These are phyloP conservation scores for Neofusicoccum laricinum DNA, from an alignment of 2,329 filamentous ascomycete genomes.

Conservation along the genomic window DNA sequence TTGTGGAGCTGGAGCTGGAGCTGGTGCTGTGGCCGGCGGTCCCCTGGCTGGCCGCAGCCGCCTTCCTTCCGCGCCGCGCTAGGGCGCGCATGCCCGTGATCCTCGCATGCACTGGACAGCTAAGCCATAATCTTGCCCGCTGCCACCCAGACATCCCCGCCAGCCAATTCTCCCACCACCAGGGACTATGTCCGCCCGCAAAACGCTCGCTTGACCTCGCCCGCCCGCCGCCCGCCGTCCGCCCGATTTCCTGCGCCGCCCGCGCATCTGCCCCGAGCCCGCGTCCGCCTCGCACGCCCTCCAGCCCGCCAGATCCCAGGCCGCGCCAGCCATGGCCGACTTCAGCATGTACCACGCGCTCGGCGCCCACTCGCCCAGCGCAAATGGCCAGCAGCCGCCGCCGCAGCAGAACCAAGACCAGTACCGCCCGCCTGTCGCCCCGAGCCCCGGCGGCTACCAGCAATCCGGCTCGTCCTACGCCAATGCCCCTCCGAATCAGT, in stretches of 20 bases:
- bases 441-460: slow-evolving; percentile 44
- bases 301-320: background rate
- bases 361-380: slow-evolving; percentile 24
- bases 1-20: too few relatives aligned
- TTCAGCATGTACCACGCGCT: slow-evolving; percentile 37
- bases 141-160: background rate
- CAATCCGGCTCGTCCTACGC: slow-evolving; percentile 36
- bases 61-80: slow-evolving; percentile 9
- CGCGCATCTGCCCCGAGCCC: background rate
- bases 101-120: slow-evolving; percentile 10
- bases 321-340: slow-evolving; percentile 22
- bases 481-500: slow-evolving; percentile 31
- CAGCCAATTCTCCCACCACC: background rate
- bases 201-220: slow-evolving; percentile 9
- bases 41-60: background rate
- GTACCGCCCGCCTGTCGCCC: slow-evolving; percentile 42
- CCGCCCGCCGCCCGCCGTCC: background rate
- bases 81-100: slow-evolving; percentile 12
- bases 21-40: too few relatives aligned
- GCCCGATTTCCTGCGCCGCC: background rate
- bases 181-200: background rate
- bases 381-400: slow-evolving; percentile 22
- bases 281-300: background rate
- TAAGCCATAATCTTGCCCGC: slow-evolving; percentile 16
- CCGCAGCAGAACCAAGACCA: slow-evolving; percentile 28